These are phyloP conservation scores for Xylariaceae sp. DNA, from an alignment of 2,329 filamentous ascomycete genomes.

Conservation along the genomic window DNA sequence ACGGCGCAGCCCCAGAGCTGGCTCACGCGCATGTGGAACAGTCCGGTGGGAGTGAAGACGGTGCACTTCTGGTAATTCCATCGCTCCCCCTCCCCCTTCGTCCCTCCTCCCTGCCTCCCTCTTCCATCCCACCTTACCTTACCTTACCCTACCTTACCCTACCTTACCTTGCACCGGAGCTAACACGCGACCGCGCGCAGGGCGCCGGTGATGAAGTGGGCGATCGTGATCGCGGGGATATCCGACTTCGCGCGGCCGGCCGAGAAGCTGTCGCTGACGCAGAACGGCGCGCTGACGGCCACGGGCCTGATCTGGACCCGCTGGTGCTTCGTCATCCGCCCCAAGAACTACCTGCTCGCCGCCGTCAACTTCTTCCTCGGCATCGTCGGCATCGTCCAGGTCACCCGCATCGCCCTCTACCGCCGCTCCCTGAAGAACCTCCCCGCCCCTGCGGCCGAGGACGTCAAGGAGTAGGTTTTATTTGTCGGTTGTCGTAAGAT, in stretches of 20 bases:
- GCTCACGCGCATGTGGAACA: slow-evolving; percentile 83
- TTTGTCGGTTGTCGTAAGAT: no score
- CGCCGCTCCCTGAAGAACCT: slow-evolving; percentile 61
- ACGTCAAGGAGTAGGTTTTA: slow-evolving; percentile 44
- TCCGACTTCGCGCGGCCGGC: slow-evolving; percentile 90
- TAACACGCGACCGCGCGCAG: slow-evolving; percentile 48
- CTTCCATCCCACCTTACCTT: no score
- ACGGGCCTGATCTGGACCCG: slow-evolving; percentile 97
- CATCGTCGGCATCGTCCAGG: slow-evolving; percentile 81
- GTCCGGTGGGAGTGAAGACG: slow-evolving; percentile 82
- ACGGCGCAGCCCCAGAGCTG: slow-evolving; percentile 51
- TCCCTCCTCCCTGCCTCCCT: background rate
- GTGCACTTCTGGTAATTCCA: slow-evolving; percentile 92
- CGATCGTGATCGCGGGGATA: slow-evolving; percentile 86
- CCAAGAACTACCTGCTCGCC: slow-evolving; percentile 90
- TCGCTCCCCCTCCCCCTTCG: background rate
- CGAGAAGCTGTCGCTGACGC: slow-evolving; percentile 88
- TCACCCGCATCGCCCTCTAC: slow-evolving; percentile 73
- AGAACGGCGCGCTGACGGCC: slow-evolving; percentile 86
- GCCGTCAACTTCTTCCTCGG: slow-evolving; percentile 98
- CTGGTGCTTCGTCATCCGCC: slow-evolving; percentile 97
- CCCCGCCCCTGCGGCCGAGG: slow-evolving; percentile 38
- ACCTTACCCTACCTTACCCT: no score
- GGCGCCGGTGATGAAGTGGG: slow-evolving; percentile 99
- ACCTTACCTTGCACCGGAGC: no score